Conservation (phyloP, 106 monocot species). For the Chionographis japonica region DNA sequence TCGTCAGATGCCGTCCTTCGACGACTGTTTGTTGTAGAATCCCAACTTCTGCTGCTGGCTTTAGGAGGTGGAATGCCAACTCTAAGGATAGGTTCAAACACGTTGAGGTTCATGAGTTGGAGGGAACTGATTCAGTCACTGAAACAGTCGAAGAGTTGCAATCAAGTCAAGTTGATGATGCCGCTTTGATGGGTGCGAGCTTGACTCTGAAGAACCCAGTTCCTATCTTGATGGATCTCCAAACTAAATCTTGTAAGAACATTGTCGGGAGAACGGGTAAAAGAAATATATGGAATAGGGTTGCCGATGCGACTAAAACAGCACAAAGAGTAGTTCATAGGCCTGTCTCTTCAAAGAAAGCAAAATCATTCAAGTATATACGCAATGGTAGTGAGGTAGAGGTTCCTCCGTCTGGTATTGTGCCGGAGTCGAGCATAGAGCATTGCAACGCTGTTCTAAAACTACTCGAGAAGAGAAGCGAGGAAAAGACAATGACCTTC, state of each 20-base stretch:
- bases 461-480: constrained; percentile 44
- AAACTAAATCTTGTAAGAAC: constrained; percentile 3
- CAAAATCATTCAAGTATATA: constrained; percentile 5
- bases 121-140: not conserved
- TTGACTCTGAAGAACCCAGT: constrained; percentile 7
- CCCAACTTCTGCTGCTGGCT: not conserved
- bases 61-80: not conserved
- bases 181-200: not conserved
- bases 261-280: constrained; percentile 4
- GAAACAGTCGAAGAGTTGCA: constrained; percentile 14
- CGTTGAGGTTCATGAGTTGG: constrained; percentile 12
- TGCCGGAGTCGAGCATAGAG: constrained; percentile 34
- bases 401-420: constrained; percentile 31
- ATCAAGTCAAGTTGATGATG: constrained; percentile 8
- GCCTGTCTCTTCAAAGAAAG: constrained; percentile 13
- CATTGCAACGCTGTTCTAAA: constrained; percentile 66
- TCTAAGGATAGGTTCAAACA: constrained; percentile 3
- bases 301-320: constrained; percentile 23
- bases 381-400: constrained; percentile 17
- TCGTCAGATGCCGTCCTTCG: not conserved
- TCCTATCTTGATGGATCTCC: not conserved
- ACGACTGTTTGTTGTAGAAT: not conserved
- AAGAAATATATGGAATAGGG: constrained; percentile 33
- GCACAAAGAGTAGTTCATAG: constrained; percentile 5
- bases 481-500: constrained; percentile 48